A percentile compares a stretch with the other conserved stretches of the same genome.
phyloP scores from a whole-genome alignment of 2,329 filamentous ascomycete genomes.

The Pseudogymnoascus sp. region DNA sequence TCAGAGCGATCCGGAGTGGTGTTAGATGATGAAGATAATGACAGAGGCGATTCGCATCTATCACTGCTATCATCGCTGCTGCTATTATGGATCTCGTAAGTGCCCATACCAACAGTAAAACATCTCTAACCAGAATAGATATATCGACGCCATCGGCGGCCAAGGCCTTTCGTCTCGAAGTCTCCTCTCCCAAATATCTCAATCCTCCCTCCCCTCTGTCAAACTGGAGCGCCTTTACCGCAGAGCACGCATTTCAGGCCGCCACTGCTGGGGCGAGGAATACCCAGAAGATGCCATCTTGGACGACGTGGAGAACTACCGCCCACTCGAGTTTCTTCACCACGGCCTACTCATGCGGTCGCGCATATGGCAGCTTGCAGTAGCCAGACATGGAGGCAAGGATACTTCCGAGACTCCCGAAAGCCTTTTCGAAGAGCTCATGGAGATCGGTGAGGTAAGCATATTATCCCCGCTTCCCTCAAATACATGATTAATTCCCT shows the following conservation, averaged over 20 bases:
- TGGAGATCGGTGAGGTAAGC: neutral
- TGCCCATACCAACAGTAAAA: no score
- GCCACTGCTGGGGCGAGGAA: constrained; percentile 2
- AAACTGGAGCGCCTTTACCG: constrained; percentile 6
- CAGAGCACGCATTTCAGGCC: neutral
- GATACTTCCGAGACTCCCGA: neutral
- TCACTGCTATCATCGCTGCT: neutral
- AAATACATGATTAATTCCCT: neutral
- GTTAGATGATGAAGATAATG: neutral
- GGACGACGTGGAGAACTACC: constrained; percentile 7
- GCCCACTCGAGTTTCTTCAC: neutral
- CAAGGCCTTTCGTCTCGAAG: neutral
- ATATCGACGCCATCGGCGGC: neutral
- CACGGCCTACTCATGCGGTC: neutral
- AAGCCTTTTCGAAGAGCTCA: neutral
- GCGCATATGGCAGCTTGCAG: neutral
- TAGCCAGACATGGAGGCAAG: neutral
- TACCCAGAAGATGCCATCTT: constrained; percentile 1
- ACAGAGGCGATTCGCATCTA: neutral
- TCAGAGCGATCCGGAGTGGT: neutral
- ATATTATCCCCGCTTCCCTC: neutral
- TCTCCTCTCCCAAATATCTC: neutral
- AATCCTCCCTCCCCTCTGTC: neutral
- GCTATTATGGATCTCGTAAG: constrained; percentile 1
- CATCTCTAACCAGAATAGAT: neutral